These are phyloP conservation scores for Aureobasidium subglaciale DNA, from an alignment of 2,329 filamentous ascomycete genomes.

Conservation along the genomic window DNA sequence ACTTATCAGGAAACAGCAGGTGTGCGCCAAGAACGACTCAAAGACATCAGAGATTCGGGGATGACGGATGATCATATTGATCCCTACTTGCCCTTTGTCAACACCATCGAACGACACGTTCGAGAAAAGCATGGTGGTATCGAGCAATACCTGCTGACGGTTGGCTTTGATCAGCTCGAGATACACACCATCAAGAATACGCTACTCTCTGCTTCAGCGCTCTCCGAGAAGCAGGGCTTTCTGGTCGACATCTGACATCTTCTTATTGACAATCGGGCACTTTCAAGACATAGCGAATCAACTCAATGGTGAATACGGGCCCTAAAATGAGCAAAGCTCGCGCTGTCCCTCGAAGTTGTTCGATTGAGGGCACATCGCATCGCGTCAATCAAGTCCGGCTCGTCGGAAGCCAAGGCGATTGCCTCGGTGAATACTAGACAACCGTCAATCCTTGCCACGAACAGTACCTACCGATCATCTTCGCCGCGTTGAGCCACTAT, in stretches of 20 bases:
- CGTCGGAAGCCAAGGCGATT: too few relatives aligned
- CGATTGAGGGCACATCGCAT: too few relatives aligned
- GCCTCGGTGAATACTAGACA: too few relatives aligned
- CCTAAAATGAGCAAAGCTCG: too few relatives aligned
- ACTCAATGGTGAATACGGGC: too few relatives aligned
- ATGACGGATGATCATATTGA: background rate
- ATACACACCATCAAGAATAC: background rate
- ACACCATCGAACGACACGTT: background rate
- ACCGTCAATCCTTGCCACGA: too few relatives aligned
- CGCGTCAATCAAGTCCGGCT: too few relatives aligned
- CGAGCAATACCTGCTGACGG: background rate
- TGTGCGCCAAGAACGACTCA: background rate
- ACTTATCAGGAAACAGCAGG: background rate
- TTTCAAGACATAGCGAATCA: too few relatives aligned
- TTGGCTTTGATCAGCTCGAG: background rate
- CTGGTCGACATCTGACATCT: background rate
- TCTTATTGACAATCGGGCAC: too few relatives aligned
- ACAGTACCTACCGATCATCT: too few relatives aligned
- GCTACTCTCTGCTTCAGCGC: background rate
- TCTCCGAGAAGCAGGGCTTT: background rate
- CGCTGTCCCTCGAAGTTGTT: too few relatives aligned
- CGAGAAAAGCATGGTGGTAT: background rate
- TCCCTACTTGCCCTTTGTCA: background rate
- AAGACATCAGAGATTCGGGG: background rate
- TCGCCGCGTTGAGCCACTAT: background rate